Evolutionary conservation across 805 yeast genomes (phyloP), one percentile per base, ranked within the genome.

Genomic region (Sugiyamaella qingdaonensis): DNA sequence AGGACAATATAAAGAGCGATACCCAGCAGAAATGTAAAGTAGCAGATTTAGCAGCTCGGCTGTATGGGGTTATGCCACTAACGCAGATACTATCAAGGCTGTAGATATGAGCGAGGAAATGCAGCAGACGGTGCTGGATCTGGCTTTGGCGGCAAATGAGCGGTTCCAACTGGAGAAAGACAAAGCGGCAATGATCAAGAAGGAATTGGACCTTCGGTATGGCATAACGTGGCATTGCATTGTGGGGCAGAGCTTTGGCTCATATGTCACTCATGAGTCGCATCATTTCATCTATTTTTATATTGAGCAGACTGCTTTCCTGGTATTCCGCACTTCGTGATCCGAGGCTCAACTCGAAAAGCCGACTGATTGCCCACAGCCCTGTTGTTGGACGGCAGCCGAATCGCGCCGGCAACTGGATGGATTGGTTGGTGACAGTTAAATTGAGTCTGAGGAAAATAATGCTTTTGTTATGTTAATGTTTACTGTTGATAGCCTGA

Each of bases 151-250:
- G 41, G 82, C 83, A 1, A 58, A 71, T 35, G 67, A 68, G 43
- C 64, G 72, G 39, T 78, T 76, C 66, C 67, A 72, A 34, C 64
- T 74, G 7, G 85, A 81, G 56, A 71, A 70, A 63, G 86, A 82
- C 53, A 73, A 80, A 34, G 86, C 86, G 19, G 76, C 82, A 2
- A 75, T 66, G 53, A 70, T 81, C 48, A 81, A 82, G 65, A 79
- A 79, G 61, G 84, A 77, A 55, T 70, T 81, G 62, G 86, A 81
- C 60, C 71, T 73, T 33, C 65, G 73, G 45, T 80, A 73, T 59
- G 83, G 84, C 0, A 75, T 79, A 24, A 73, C 84, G 8, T 81
- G 86, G 86, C 86, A 81, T 63, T 81, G 81, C 31, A 74, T 81
- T 48, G 86, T 80, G 31, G 86, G 86, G 19, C 69, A 73, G 58